Base-by-base conservation (phyloP, 257 asterid species). In the Misopates orontium region DNA sequence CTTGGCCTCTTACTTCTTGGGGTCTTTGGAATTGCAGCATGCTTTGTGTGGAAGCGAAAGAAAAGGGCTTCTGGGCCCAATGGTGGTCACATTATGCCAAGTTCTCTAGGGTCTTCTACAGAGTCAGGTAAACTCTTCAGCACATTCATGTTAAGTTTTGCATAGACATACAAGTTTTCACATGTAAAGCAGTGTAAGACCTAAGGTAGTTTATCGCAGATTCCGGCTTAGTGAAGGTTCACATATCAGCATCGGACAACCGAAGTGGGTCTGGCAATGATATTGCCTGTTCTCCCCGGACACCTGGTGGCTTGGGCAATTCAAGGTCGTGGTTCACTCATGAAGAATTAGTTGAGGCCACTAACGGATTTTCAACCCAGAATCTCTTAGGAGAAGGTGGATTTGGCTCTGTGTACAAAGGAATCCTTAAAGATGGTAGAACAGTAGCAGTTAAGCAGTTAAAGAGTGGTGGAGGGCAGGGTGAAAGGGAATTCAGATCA, bases 351-450 rank as follows among this genome's bases (percentile, higher is more conserved):
- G 67, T 64, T 66, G 79, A 72, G 63, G 97, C 96, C 77, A 86
- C 97, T 36, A 56, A 80, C 75, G 87, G 81, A 51, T 94, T 94
- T 78, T 76, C 99, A 24, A 71, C 64, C 15, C 78, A 86, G 59
- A 88, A 90, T 78, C 82, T 90, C 53, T 81, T 94, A 68, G 99
- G 99, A 15, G 82, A 82, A 73, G 97, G 99, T 20, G 99, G 97
- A 65, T 94, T 94, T 75, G 99, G 99, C 51, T 84, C 81, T 48
- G 97, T 94, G 54, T 88, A 86, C 78, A 94, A 84, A 86, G 99
- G 99, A 56, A 47, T 1, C 39, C 84, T 90, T 69, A 74, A 49
- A 45, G 96, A 90, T 78, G 95, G 96, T 45, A 82, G 83, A 71
- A 95, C 73, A 65, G 87, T 94, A 12, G 99, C 99, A n/a, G 89